Base-by-base conservation (phyloP, 495 filamentous ascomycete species). In the Cercophora sp. region DNA sequence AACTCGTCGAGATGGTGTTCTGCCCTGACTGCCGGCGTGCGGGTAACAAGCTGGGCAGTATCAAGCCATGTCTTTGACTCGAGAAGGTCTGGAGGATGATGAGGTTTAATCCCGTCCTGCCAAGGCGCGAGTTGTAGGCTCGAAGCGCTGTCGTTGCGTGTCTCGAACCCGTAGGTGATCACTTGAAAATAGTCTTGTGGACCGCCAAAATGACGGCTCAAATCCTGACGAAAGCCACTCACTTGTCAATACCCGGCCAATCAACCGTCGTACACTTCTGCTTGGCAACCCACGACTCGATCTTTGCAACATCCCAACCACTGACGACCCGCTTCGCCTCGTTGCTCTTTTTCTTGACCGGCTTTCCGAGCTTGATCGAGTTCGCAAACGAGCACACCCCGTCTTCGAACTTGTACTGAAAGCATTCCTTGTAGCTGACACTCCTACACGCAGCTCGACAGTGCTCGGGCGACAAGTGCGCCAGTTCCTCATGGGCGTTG, bases 391-490 rank as follows among this genome's bases (percentile, higher is more conserved):
- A 32, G 51, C 72, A 75, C 13, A 58, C 40, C 19, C 69, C 69
- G 15, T 64, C 43, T 11, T 52, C 26, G 44, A 63, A 74, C 20
- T 60, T 55, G 46, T 55, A 75, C 53, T 66, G 65, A 49, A 74
- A 68, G 59, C 72, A 75, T 25, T 71, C 62, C 10, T 61, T 31
- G 19, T 6, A 11, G 18, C 5, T 2, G 3, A 70, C 32, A 29
- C 66, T 67, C 37, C 70, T 63, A 48, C 77, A 80, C n/a, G 70
- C 61, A n/a, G 52, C 53, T 1, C 51, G 62, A 58, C 77, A 80
- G 36, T 66, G 26, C 18, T 73, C 64, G 35, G 71, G 67, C 2
- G 73, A 75, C 45, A 48, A 10, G 56, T 73, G 65, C 8, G 72
- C 72, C 1, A 62, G 49, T 60, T 61, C 62, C 57, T 78, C 71